Base-by-base conservation (phyloP, 208 protist genomes). In the Leishmania aethiopica region DNA sequence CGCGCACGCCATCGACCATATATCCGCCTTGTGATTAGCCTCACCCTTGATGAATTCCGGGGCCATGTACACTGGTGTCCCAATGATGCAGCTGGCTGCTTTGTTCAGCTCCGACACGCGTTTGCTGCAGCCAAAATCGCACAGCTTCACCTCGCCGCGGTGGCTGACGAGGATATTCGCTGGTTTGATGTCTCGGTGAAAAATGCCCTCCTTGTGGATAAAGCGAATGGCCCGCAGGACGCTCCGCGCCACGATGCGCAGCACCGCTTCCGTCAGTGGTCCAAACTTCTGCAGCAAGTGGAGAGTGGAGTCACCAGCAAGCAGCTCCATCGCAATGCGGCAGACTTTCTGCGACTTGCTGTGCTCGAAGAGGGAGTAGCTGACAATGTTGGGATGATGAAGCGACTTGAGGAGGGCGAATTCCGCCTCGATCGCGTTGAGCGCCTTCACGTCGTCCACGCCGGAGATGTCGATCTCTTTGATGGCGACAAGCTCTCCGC, bases 41-140 rank as follows among this genome's bases (percentile, higher is more conserved):
- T 96, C 92, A 19, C 95, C 93, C 64, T 92, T 96, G 81, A 98
- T 98, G 74, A 96, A 84, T 80, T 98, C 95, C 8, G 95, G 95
- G 1, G 95, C 89, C 92, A 98, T 97, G 88, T 98, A 98, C 19
- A 94, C 89, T 32, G 95, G 95, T 4, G 95, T 98, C 19, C 95
- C 95, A 76, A 98, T 94, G 73, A 98, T 94, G 82, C 91, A 96
- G 76, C 87, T 95, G 55, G 92, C 82, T 25, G 94, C 89, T 78
- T 94, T 96, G 84, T 86, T 95, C 45, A 96, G 86, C 81, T 98
- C 94, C 60, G 89, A 90, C 17, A 98, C 86, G n/a, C 94, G 91
- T 82, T 97, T 98, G 80, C 92, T 94, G 79, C 93, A 97, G 37
- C 96, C 96, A 86, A 98, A 98, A 78, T 98, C 96, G 78, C 94